Conservation (phyloP, 2,329 filamentous ascomycete species). For the Didymella keratinophila region DNA sequence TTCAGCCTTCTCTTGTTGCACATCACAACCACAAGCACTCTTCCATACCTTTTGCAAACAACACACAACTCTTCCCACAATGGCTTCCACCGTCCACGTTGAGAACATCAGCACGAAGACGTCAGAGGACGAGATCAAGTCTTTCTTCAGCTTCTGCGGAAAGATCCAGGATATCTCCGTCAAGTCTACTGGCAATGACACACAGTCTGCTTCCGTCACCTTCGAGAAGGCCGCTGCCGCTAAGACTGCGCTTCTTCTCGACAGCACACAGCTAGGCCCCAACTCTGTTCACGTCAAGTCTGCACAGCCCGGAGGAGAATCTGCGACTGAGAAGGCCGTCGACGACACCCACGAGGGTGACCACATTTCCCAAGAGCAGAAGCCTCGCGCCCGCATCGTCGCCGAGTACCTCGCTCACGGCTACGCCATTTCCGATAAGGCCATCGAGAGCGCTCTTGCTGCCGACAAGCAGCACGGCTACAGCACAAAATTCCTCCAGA, state of each 20-base stretch:
- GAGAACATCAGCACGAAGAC: constrained; percentile 86
- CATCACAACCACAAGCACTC: neutral
- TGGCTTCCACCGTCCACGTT: constrained; percentile 78
- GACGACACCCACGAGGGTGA: constrained; percentile 63
- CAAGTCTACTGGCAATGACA: constrained; percentile 67
- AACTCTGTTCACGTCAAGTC: constrained; percentile 80
- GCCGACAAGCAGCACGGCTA: constrained; percentile 92
- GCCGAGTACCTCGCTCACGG: constrained; percentile 97
- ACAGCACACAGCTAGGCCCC: constrained; percentile 90
- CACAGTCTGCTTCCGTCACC: constrained; percentile 87
- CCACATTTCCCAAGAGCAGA: constrained; percentile 92
- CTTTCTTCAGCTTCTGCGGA: constrained; percentile 97
- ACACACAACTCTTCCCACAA: constrained; percentile 36
- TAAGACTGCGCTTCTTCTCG: constrained; percentile 94
- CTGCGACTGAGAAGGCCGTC: constrained; percentile 66
- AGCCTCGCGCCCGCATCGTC: constrained; percentile 90
- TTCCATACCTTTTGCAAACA: constrained; percentile 10
- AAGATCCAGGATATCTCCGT: constrained; percentile 89
- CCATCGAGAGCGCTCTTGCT: constrained; percentile 82
- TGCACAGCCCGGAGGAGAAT: constrained; percentile 70
- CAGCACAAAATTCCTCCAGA: constrained; percentile 77
- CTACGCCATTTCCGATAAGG: constrained; percentile 80
- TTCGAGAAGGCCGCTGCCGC: constrained; percentile 98
- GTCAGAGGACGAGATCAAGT: constrained; percentile 86
- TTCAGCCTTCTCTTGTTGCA: constrained; percentile 2